Evolutionary conservation across 1,284 basidiomycete genomes (phyloP), one percentile per base, ranked within the genome.

Genomic region (Waitea zeae): DNA sequence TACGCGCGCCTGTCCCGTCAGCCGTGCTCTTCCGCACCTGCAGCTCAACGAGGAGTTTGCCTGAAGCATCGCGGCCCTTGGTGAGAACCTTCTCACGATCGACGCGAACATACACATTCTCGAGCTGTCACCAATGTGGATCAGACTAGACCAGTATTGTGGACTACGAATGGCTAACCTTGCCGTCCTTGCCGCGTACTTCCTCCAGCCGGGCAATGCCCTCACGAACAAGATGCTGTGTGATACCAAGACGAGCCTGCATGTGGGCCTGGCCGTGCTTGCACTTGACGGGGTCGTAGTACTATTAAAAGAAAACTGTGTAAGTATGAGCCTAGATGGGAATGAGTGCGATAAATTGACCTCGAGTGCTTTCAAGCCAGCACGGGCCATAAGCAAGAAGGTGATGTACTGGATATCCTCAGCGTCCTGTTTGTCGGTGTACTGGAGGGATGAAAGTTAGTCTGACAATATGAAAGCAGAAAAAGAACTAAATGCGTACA

Each of bases 201-300:
- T 78, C 76, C 46, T 84, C 70, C 20, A 88, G 54, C 13, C 61
- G 54, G 11, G 74, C 80, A 40, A 88, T 61, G n/a, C 75, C 78
- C 34, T 67, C 65, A 19, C 66, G 57, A 41, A 83, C 72, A 42
- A 88, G 59, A 53, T 77, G 73, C 41, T 80, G 74, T 9, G 78
- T 81, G 48, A 88, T 87, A 19, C 82, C 82, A 38, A 84, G 58
- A 18, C 82, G 69, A 34, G 78, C 82, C 53, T 82, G 83, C 84
- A 89, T 89, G 49, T 89, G 86, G n/a, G 86, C 86, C 49, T 89
- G 86, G 13, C 84, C 81, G 46, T 88, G 84, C 53, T 84, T 86
- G 51, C 72, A 59, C 5, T 72, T 79, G 18, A 56, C 58, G 17
- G 84, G 83, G 48, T 90, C 81, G 42, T 81, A 90, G 51, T 64